Evolutionary conservation across 1,139 yeast species (phyloP).

Genomic region (Nematodospora anomalae): DNA sequence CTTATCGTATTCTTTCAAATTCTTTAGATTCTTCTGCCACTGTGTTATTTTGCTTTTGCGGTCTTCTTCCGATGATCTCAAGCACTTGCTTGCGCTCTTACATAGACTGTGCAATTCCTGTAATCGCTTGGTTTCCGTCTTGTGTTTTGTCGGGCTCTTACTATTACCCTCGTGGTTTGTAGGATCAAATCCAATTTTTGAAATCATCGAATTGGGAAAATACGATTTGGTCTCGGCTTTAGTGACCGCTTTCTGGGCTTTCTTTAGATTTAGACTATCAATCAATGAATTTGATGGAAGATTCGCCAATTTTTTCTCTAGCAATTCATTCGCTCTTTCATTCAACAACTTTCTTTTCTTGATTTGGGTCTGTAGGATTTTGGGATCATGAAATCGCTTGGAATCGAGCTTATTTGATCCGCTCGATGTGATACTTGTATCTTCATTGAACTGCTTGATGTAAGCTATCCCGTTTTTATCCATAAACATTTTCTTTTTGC

Average conservation of each 20-base stretch:
- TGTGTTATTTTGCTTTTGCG: slow-evolving; percentile 17
- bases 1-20: slow-evolving; percentile 20
- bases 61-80: slow-evolving; percentile 23
- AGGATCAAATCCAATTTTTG: slow-evolving; percentile 54
- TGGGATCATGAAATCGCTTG: slow-evolving; percentile 46
- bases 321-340: slow-evolving; percentile 33
- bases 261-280: slow-evolving; percentile 10
- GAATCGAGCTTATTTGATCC: slow-evolving; percentile 13
- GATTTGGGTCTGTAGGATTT: slow-evolving; percentile 37
- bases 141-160: slow-evolving; percentile 16
- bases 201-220: slow-evolving; percentile 37
- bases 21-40: slow-evolving; percentile 24
- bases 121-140: slow-evolving; percentile 16
- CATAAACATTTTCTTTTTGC: slow-evolving; percentile 26
- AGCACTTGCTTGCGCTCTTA: slow-evolving; percentile 19
- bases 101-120: slow-evolving; percentile 29
- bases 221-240: not conserved
- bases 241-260: not conserved
- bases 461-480: slow-evolving; percentile 15
- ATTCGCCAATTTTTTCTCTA: slow-evolving; percentile 30
- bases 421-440: slow-evolving; percentile 19
- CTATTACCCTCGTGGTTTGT: slow-evolving; percentile 21
- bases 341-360: slow-evolving; percentile 33
- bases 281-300: slow-evolving; percentile 13
- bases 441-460: slow-evolving; percentile 24